Percentiles rank a stretch among this genome's conserved stretches.
phyloP scores from a whole-genome alignment of 177 flowering plant genomes.

The Telopea speciosissima region DNA sequence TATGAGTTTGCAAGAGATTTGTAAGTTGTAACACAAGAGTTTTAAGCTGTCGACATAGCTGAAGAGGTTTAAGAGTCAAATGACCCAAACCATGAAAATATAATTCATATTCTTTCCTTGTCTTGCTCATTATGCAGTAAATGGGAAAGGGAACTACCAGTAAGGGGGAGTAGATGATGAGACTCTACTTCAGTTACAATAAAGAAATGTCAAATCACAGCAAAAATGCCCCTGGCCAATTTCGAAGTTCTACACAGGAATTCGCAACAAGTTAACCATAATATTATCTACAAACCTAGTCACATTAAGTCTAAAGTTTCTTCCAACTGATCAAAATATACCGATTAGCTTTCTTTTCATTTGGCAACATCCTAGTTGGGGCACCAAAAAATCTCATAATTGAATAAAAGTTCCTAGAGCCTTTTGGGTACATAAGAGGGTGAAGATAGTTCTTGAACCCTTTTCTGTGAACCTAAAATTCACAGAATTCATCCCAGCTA shows the following conservation, averaged over 20 bases:
- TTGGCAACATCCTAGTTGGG: background rate
- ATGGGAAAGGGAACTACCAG: no score
- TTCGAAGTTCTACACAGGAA: background rate
- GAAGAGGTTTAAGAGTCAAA: no score
- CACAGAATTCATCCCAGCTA: background rate
- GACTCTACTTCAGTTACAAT: no score
- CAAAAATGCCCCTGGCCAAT: background rate
- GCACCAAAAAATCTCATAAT: background rate
- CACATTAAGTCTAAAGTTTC: background rate
- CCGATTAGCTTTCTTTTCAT: background rate
- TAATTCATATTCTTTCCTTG: no score
- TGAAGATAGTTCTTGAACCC: background rate
- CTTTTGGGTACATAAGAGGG: background rate
- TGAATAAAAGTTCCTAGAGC: background rate
- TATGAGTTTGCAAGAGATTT: no score
- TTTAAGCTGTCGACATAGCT: no score
- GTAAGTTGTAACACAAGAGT: no score
- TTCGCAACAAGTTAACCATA: background rate
- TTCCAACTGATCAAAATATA: background rate
- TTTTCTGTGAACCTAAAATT: no score
- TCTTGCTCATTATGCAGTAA: no score
- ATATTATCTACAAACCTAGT: background rate
- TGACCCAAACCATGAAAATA: no score
- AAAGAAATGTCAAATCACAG: background rate
- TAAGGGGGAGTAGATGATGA: no score